These are phyloP conservation scores for Eucommia ulmoides DNA, from an alignment of 257 asterid species.

Conservation along the genomic window DNA sequence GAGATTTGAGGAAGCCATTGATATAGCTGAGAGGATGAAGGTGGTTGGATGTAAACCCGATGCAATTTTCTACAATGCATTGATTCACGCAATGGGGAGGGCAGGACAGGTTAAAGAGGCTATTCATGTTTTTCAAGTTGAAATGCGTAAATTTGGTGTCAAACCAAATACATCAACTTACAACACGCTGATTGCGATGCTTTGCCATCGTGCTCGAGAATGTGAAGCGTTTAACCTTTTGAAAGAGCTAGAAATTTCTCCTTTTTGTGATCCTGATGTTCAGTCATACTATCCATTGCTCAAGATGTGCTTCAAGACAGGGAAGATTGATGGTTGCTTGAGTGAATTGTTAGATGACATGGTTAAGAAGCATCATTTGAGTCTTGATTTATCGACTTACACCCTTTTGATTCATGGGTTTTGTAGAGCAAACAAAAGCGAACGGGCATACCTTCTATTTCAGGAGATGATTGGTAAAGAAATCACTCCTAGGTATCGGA, in stretches of 20 bases:
- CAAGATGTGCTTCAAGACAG: slow-evolving; percentile 33
- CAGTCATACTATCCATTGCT: slow-evolving; percentile 62
- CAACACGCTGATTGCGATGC: slow-evolving; percentile 77
- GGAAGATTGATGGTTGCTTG: slow-evolving; percentile 23
- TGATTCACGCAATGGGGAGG: slow-evolving; percentile 60
- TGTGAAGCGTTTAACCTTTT: slow-evolving; percentile 37
- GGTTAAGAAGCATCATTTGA: slow-evolving; percentile 49
- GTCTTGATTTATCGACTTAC: slow-evolving; percentile 64
- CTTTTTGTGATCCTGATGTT: slow-evolving; percentile 61
- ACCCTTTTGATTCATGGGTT: slow-evolving; percentile 75
- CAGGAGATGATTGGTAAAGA: slow-evolving; percentile 50
- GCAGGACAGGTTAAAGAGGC: slow-evolving; percentile 45
- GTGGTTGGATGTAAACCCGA: slow-evolving; percentile 51
- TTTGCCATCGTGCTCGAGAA: slow-evolving; percentile 49
- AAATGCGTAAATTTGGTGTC: slow-evolving; percentile 34
- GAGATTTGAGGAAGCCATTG: slow-evolving; percentile 44
- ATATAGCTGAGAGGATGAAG: slow-evolving; percentile 48
- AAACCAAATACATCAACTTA: slow-evolving; percentile 63
- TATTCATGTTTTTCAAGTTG: slow-evolving; percentile 30
- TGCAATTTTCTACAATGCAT: slow-evolving; percentile 52
- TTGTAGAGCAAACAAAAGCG: slow-evolving; percentile 48
- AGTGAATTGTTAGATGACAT: slow-evolving; percentile 35
- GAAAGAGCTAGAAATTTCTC: slow-evolving; percentile 41
- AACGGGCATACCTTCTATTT: slow-evolving; percentile 49
- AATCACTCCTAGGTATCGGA: slow-evolving; percentile 60